A percentile compares a stretch with the other conserved stretches of the same genome.
Conservation (phyloP, 805 yeast genomes). For the Kuraishia molischiana region DNA sequence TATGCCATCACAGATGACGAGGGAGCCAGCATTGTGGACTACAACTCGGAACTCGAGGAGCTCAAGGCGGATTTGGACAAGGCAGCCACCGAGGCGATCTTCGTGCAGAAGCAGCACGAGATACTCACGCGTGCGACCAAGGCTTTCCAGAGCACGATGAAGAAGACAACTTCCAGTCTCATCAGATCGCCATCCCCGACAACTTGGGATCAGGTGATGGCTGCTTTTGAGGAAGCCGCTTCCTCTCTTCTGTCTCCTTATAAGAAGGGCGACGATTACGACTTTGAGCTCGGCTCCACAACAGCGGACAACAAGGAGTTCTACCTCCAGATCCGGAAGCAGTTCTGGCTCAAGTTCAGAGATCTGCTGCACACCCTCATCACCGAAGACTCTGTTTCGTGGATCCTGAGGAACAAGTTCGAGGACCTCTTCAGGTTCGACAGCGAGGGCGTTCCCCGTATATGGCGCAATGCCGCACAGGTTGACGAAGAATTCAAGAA, state of each 20-base stretch:
- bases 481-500: slow-evolving; percentile 54
- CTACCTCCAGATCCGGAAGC: slow-evolving; percentile 31
- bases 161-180: slow-evolving; percentile 31
- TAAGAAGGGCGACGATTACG: slow-evolving; percentile 23
- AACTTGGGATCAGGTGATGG: slow-evolving; percentile 53
- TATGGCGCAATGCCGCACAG: slow-evolving; percentile 69
- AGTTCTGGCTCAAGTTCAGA: slow-evolving; percentile 60
- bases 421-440: slow-evolving; percentile 82
- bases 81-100: slow-evolving; percentile 20
- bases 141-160: slow-evolving; percentile 34
- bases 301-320: slow-evolving; percentile 30
- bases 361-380: slow-evolving; percentile 50
- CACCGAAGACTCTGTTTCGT: slow-evolving; percentile 55
- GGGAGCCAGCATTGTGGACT: slow-evolving; percentile 9
- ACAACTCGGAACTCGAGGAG: slow-evolving; percentile 14
- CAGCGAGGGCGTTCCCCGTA: slow-evolving; percentile 67
- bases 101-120: slow-evolving; percentile 26
- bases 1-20: slow-evolving; percentile 14
- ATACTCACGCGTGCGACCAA: slow-evolving; percentile 35
- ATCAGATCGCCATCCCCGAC: slow-evolving; percentile 11
- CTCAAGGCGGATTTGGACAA: slow-evolving; percentile 21
- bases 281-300: slow-evolving; percentile 58
- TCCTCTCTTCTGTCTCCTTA: slow-evolving; percentile 20
- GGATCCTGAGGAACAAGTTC: slow-evolving; percentile 66
- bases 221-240: slow-evolving; percentile 29